These are phyloP conservation scores for Quambalaria eucalypti DNA, from an alignment of 1,284 basidiomycete species.

Conservation along the genomic window DNA sequence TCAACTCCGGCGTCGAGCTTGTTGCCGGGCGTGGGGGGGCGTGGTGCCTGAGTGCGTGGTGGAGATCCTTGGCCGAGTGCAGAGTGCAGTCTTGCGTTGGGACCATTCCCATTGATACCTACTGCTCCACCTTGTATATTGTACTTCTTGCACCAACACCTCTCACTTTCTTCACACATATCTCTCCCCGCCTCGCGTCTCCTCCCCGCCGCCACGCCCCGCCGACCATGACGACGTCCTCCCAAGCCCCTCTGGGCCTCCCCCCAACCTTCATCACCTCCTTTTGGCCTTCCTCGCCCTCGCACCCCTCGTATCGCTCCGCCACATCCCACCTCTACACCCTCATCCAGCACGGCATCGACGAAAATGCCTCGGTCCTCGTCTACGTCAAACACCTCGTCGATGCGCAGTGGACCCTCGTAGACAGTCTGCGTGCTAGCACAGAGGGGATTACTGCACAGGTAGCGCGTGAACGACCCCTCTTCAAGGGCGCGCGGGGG, in stretches of 20 bases:
- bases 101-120: no score
- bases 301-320: conserved; percentile 34
- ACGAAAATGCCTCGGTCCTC: conserved; percentile 38
- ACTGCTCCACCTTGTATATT: no score
- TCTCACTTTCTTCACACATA: neutral
- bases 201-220: no score
- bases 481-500: neutral
- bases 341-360: conserved; percentile 36
- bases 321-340: conserved; percentile 31
- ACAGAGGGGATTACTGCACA: conserved; percentile 28
- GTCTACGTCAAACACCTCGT: conserved; percentile 34
- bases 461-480: neutral
- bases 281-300: conserved; percentile 27
- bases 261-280: conserved; percentile 34
- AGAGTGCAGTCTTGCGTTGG: no score
- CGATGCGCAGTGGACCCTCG: neutral
- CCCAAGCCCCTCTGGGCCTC: conserved; percentile 29
- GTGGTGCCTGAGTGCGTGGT: no score
- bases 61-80: no score
- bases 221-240: conserved; percentile 28
- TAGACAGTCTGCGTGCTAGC: conserved; percentile 10
- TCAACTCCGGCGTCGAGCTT: no score
- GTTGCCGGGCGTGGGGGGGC: no score
- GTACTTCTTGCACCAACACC: neutral
- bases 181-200: no score